Conservation (phyloP, 805 yeast genomes). For the Yamadazyma akitaensis region DNA sequence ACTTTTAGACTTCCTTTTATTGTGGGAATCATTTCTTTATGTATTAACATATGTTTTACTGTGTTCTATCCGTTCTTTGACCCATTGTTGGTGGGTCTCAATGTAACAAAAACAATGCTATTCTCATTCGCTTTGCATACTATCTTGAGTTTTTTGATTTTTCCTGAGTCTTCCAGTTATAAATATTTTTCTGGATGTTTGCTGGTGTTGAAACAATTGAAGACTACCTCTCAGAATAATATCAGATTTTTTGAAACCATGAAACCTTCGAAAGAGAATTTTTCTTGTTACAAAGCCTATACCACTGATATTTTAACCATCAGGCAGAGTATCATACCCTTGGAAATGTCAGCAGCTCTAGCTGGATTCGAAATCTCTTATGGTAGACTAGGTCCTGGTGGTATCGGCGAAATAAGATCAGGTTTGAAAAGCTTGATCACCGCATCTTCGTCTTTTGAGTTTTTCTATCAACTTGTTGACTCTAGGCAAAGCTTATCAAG, state of each 20-base stretch:
- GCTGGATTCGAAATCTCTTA: conserved; percentile 23
- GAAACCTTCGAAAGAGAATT: conserved; percentile 26
- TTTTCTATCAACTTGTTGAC: conserved; percentile 26
- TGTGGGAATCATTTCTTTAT: conserved; percentile 19
- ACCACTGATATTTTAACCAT: conserved; percentile 17
- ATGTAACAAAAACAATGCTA: conserved; percentile 24
- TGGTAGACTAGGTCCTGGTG: conserved; percentile 27
- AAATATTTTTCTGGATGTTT: conserved; percentile 19
- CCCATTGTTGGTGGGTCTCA: conserved; percentile 18
- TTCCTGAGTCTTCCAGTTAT: conserved; percentile 27
- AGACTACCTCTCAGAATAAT: conserved; percentile 18
- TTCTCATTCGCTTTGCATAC: conserved; percentile 21
- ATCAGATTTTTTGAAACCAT: conserved; percentile 20
- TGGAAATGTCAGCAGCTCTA: conserved; percentile 19
- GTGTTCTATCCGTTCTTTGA: conserved; percentile 25
- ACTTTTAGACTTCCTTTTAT: conserved; percentile 19
- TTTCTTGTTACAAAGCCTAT: conserved; percentile 20
- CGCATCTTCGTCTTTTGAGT: conserved; percentile 22
- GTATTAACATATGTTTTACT: conserved; percentile 23
- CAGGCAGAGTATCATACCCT: conserved; percentile 17
- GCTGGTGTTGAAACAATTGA: conserved; percentile 14
- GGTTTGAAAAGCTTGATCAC: conserved; percentile 21
- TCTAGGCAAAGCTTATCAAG: conserved; percentile 23
- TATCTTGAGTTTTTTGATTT: conserved; percentile 18
- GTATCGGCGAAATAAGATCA: conserved; percentile 24